Evolutionary conservation across 2,329 filamentous ascomycete genomes (phyloP).

Genomic region (Penicillium sp.): DNA sequence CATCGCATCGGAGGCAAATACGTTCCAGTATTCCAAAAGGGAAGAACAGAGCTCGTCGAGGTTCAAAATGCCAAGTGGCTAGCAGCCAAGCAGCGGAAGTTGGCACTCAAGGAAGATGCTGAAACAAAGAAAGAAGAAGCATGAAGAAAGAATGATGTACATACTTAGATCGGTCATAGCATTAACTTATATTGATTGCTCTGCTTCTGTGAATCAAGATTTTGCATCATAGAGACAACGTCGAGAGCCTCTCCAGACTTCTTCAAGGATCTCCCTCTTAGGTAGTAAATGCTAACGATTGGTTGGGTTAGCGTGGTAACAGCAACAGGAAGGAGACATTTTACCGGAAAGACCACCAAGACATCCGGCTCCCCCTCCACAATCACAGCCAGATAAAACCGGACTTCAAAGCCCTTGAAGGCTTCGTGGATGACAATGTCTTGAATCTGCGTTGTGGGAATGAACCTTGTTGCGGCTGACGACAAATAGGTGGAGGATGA

Average conservation of each 20-base stretch:
- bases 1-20: conserved; percentile 58
- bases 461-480: conserved; percentile 66
- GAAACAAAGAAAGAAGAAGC: conserved; percentile 7
- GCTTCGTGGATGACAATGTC: conserved; percentile 95
- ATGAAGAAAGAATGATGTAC: conserved; percentile 1
- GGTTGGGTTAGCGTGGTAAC: neutral
- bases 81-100: conserved; percentile 49
- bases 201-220: conserved; percentile 32
- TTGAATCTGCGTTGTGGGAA: conserved; percentile 87
- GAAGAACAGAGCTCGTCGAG: conserved; percentile 58
- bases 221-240: conserved; percentile 76
- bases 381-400: conserved; percentile 85
- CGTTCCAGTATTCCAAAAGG: conserved; percentile 55
- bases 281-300: conserved; percentile 64
- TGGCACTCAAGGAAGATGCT: conserved; percentile 29
- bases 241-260: conserved; percentile 83
- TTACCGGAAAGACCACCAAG: conserved; percentile 88
- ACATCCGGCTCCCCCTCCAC: conserved; percentile 85
- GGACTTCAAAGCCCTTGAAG: conserved; percentile 86
- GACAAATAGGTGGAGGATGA: conserved; percentile 67
- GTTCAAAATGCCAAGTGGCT: conserved; percentile 63
- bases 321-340: conserved; percentile 22
- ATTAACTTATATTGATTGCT: conserved; percentile 10
- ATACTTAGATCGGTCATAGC: neutral
- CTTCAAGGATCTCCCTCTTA: conserved; percentile 70